phyloP scores from a whole-genome alignment of 2,329 filamentous ascomycete genomes.

The Arthrobotrys pseudoclavata region DNA sequence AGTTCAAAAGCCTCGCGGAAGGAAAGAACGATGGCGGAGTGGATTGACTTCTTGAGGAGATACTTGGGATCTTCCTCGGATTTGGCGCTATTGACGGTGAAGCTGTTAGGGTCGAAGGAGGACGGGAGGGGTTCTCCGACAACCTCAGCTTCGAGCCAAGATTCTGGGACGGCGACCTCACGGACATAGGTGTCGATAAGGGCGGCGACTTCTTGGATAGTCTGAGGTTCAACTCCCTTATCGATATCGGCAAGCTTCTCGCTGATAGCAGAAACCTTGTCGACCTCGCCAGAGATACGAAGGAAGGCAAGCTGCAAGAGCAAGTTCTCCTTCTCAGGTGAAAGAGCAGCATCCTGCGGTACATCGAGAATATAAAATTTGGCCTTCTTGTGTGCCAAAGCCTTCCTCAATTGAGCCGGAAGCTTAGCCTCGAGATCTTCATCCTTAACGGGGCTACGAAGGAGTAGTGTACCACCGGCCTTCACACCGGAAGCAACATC shows the following conservation, averaged over 20 bases:
- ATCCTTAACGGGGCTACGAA: constrained; percentile 84
- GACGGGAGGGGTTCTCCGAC: constrained; percentile 71
- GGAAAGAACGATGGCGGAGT: constrained; percentile 84
- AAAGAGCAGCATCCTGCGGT: constrained; percentile 75
- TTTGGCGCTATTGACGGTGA: constrained; percentile 80
- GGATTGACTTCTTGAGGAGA: constrained; percentile 81
- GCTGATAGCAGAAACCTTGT: constrained; percentile 68
- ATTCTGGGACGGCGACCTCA: constrained; percentile 79
- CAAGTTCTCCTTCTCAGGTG: constrained; percentile 73
- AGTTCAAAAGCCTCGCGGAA: constrained; percentile 97
- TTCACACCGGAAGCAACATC: constrained; percentile 80
- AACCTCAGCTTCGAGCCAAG: constrained; percentile 78
- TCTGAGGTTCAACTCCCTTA: constrained; percentile 65
- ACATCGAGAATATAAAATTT: constrained; percentile 83
- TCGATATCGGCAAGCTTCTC: constrained; percentile 53
- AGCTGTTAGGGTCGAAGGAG: constrained; percentile 82
- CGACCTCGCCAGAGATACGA: constrained; percentile 78
- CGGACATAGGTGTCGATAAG: constrained; percentile 77
- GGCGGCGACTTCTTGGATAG: constrained; percentile 67
- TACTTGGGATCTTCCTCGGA: constrained; percentile 77
- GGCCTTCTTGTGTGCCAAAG: constrained; percentile 77
- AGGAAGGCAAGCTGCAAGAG: constrained; percentile 87
- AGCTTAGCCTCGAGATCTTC: constrained; percentile 92
- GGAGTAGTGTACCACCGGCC: constrained; percentile 77
- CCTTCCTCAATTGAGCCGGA: constrained; percentile 77